A percentile compares a stretch with the other conserved stretches of the same genome.
These are phyloP conservation scores for Cicer cuneatum DNA, from an alignment of 306 rosid species.

Conservation along the genomic window DNA sequence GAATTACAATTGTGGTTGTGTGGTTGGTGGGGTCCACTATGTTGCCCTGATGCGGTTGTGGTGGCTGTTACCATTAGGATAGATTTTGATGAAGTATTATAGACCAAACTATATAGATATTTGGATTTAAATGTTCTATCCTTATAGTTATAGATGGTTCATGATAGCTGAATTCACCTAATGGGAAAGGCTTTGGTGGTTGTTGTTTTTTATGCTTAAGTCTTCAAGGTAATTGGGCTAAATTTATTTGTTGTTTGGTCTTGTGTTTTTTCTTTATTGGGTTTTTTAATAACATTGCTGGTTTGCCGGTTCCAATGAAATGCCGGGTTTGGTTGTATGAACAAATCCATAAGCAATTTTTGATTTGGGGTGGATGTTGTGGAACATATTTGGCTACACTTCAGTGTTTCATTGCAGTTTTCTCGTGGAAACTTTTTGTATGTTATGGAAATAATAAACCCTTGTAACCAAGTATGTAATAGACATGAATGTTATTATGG, in stretches of 20 bases:
- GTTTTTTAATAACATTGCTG: neutral
- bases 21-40: neutral
- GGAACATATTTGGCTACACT: neutral
- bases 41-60: neutral
- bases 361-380: neutral
- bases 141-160: neutral
- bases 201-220: neutral
- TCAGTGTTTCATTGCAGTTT: neutral
- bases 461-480: neutral
- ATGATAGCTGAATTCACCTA: neutral
- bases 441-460: neutral
- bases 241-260: constrained; percentile 6
- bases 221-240: neutral
- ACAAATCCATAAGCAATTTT: neutral
- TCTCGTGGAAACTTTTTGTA: neutral
- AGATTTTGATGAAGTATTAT: neutral
- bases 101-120: neutral
- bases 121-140: neutral
- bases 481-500: neutral
- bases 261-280: constrained; percentile 15
- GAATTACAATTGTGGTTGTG: neutral
- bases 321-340: constrained; percentile 4
- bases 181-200: neutral
- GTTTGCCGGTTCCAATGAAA: neutral
- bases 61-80: neutral